These are phyloP conservation scores for Pleurotus platypus DNA, from an alignment of 768 basidiomycete genomes.

Conservation along the genomic window DNA sequence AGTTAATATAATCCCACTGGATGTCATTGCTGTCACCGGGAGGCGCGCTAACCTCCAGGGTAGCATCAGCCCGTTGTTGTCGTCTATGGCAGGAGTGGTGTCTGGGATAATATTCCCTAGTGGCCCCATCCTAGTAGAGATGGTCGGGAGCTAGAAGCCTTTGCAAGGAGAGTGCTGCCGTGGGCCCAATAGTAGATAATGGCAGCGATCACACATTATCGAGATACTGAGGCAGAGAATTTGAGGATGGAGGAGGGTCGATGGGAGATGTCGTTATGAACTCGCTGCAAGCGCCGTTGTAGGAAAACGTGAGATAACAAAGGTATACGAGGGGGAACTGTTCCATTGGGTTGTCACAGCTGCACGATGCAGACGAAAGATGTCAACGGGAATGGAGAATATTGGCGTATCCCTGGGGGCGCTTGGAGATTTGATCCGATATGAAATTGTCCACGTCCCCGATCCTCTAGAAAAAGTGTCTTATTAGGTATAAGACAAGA, in stretches of 20 bases:
- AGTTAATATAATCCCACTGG: conserved; percentile 1
- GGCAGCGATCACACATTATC: background rate
- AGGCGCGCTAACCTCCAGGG: conserved; percentile 1
- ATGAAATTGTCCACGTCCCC: too few species aligned
- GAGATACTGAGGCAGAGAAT: background rate
- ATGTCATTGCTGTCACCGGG: background rate
- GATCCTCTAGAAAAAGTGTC: too few species aligned
- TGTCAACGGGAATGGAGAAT: background rate
- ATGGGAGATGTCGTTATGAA: background rate
- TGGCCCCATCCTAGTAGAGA: background rate
- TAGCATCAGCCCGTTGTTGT: background rate
- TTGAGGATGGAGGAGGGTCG: background rate
- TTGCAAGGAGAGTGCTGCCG: background rate
- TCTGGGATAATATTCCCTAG: background rate
- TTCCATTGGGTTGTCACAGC: background rate
- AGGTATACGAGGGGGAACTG: background rate
- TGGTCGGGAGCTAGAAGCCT: background rate
- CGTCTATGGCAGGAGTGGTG: background rate
- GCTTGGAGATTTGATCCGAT: too few species aligned
- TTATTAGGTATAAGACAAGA: too few species aligned
- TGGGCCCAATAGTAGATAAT: background rate
- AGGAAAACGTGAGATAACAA: background rate
- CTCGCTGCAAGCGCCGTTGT: background rate
- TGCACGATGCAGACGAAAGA: background rate
- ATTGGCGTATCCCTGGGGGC: too few species aligned